Evolutionary conservation across 1,284 basidiomycete species (phyloP).

Genomic region (Ustilago nuda): DNA sequence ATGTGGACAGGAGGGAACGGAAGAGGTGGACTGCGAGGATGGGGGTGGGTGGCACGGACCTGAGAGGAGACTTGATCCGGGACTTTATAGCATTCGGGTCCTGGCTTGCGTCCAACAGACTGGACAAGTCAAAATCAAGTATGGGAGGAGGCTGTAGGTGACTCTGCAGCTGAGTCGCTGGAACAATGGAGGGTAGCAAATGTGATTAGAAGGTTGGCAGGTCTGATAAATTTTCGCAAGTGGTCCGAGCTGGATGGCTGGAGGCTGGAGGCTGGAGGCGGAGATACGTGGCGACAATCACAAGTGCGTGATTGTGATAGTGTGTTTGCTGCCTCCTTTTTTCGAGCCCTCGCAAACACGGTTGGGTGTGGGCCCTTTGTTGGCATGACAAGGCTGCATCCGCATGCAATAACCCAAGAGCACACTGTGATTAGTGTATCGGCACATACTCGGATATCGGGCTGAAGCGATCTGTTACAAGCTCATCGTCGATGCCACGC

Average conservation of each 20-base stretch:
- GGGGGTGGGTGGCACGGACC: not conserved
- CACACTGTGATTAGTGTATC: not conserved
- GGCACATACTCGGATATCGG: conserved; percentile 1
- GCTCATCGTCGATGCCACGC: conserved; percentile 1
- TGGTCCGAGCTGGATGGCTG: conserved; percentile 5
- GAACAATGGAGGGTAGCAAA: conserved; percentile 1
- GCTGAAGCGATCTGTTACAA: not conserved
- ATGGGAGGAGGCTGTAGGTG: not conserved
- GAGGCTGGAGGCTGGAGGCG: not conserved
- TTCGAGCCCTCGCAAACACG: not conserved
- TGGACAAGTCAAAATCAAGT: not conserved
- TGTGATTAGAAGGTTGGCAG: conserved; percentile 16
- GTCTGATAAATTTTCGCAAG: conserved; percentile 2
- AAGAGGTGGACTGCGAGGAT: not conserved
- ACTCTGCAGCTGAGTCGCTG: not conserved
- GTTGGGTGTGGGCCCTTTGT: conserved; percentile 4
- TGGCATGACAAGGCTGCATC: not conserved
- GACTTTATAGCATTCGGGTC: not conserved
- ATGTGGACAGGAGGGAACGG: not conserved
- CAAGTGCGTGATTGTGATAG: not conserved
- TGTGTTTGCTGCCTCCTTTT: not conserved
- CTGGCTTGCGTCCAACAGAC: not conserved
- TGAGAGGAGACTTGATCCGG: not conserved
- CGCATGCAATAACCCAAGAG: not conserved
- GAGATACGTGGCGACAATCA: conserved; percentile 13